These are phyloP conservation scores for Fomes fomentarius DNA, from an alignment of 1,284 basidiomycete genomes.

Conservation along the genomic window DNA sequence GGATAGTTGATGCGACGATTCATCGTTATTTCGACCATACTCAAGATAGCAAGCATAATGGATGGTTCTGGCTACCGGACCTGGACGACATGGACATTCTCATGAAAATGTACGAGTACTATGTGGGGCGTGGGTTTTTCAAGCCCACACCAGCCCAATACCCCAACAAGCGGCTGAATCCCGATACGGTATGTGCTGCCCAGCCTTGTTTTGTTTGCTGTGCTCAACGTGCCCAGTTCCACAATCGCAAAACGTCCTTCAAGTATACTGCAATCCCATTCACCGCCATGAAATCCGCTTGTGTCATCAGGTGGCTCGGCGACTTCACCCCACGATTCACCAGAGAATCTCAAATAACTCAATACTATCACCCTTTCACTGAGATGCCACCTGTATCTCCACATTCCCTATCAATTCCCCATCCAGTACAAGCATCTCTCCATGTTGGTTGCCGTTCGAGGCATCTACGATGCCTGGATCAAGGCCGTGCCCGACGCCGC, in stretches of 20 bases:
- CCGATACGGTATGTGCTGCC: not conserved
- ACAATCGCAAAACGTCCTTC: not conserved
- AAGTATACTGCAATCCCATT: not conserved
- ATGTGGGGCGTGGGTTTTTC: no score
- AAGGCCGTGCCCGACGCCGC: not conserved
- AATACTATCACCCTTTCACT: not conserved
- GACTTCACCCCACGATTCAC: not conserved
- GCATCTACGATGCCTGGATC: not conserved
- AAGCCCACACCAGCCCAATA: no score
- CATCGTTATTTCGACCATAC: no score
- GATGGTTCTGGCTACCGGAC: slow-evolving; percentile 3
- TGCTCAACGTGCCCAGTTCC: not conserved
- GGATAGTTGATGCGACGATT: no score
- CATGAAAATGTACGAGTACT: not conserved
- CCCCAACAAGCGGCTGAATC: not conserved
- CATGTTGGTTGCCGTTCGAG: not conserved
- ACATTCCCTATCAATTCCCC: slow-evolving; percentile 3
- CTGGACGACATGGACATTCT: not conserved
- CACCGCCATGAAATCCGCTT: not conserved
- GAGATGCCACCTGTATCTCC: not conserved
- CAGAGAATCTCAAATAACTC: not conserved
- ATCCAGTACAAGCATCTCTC: not conserved
- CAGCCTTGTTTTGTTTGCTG: not conserved
- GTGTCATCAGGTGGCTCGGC: not conserved
- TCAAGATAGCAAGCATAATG: not conserved